phyloP scores from a whole-genome alignment of 1,139 yeast species.

The Hansenula lynferdii region DNA sequence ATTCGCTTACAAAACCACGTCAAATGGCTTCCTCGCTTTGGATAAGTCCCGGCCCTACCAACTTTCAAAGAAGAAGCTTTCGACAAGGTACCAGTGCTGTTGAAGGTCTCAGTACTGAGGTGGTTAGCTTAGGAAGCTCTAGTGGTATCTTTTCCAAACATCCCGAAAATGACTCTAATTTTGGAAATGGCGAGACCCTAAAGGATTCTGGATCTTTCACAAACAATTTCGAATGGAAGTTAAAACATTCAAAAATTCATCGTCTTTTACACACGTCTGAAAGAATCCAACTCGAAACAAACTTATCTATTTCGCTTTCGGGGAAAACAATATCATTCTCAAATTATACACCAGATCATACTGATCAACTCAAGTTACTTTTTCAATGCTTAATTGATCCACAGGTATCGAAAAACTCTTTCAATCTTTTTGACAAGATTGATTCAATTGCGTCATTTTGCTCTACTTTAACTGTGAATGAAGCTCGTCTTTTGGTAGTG shows the following conservation, averaged over 20 bases:
- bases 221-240: too few species aligned
- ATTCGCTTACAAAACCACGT: too few species aligned
- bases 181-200: too few species aligned
- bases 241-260: not conserved
- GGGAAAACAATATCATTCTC: not conserved
- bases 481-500: constrained; percentile 10
- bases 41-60: too few species aligned
- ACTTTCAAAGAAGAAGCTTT: too few species aligned
- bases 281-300: not conserved
- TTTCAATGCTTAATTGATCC: constrained; percentile 7
- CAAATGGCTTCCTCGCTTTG: too few species aligned
- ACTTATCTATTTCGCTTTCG: not conserved
- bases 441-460: constrained; percentile 12
- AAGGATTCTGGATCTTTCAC: too few species aligned
- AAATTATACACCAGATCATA: not conserved
- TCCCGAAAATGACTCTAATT: too few species aligned
- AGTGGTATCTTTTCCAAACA: too few species aligned
- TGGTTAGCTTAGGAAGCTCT: too few species aligned
- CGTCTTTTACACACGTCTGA: not conserved
- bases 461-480: constrained; percentile 5
- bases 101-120: too few species aligned
- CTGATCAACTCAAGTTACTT: constrained; percentile 9
- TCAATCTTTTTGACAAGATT: constrained; percentile 6
- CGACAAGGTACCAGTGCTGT: too few species aligned
- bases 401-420: constrained; percentile 2